Evolutionary conservation across 2,329 filamentous ascomycete species (phyloP).

Genomic region (Fusarium newnesense): DNA sequence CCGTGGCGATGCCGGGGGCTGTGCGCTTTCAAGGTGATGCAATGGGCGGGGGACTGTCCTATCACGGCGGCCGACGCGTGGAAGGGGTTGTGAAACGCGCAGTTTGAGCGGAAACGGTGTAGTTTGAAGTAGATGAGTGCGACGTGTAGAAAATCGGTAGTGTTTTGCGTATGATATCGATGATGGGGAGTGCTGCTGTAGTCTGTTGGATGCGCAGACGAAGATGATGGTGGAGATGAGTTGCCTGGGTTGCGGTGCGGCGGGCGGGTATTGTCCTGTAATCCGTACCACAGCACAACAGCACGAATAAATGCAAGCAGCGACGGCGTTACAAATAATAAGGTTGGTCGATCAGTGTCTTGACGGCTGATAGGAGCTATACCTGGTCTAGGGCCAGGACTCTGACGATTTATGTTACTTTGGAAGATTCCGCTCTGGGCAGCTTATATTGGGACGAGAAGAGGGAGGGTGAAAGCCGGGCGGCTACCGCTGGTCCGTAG

Average conservation of each 20-base stretch:
- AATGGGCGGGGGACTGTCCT: slow-evolving; percentile 45
- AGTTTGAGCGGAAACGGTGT: slow-evolving; percentile 22
- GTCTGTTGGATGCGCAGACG: background rate
- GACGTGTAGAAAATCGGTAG: slow-evolving; percentile 25
- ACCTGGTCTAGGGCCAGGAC: slow-evolving; percentile 2
- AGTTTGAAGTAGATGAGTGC: slow-evolving; percentile 33
- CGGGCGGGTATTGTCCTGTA: slow-evolving; percentile 24
- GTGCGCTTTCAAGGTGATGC: slow-evolving; percentile 51
- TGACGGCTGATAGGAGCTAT: slow-evolving; percentile 9
- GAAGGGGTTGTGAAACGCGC: slow-evolving; percentile 42
- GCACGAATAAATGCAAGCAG: slow-evolving; percentile 1
- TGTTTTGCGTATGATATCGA: slow-evolving; percentile 15
- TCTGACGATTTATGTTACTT: slow-evolving; percentile 9
- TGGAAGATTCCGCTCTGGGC: slow-evolving; percentile 12
- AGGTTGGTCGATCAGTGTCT: slow-evolving; percentile 18
- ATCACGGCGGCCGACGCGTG: slow-evolving; percentile 45
- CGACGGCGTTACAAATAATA: slow-evolving; percentile 33
- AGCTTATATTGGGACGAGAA: background rate
- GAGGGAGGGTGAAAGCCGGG: slow-evolving; percentile 12
- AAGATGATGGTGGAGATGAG: slow-evolving; percentile 38
- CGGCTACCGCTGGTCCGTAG: slow-evolving; percentile 6
- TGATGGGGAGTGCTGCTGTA: background rate
- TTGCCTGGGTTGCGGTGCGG: slow-evolving; percentile 28
- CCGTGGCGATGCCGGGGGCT: slow-evolving; percentile 56
- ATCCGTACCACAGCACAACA: slow-evolving; percentile 8